Base-by-base conservation (phyloP, 2,329 filamentous ascomycete genomes). In the Onygena corvina region DNA sequence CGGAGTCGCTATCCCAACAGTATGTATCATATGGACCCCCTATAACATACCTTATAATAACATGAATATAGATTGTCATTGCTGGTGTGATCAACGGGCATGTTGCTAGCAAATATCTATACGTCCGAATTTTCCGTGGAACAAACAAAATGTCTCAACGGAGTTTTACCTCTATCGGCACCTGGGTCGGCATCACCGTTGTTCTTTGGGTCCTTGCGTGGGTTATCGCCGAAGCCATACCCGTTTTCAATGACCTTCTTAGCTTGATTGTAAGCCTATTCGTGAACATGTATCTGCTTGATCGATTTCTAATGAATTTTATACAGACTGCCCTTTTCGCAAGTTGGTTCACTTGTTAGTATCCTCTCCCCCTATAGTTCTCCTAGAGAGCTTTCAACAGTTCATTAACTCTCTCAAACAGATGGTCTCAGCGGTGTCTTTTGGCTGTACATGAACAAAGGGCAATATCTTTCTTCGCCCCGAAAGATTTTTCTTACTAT, bases 41-140 rank as follows among this genome's bases (percentile, higher is more conserved):
- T 29, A 11, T 2, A n/a, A 11, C 14, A 20, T 4, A 11, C 27
- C 11, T 14, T 29, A 42, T 45, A 12, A 6, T 35, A 16, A 35
- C 23, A 44, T 16, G 18, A 3, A 36, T 23, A 9, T 48, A 66
- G 64, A 85, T 86, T 51, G 69, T 86, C 44, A 77, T 86, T 46
- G 79, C 81, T 0, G 83, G 82, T 48, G 80, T 84, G 4, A 81
- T 86, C 54, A 81, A 83, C 59, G 80, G 76, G 9, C 77, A 81
- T 52, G 76, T 85, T 1, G 79, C 79, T 1, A 72, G 72, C 49
- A 83, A 83, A 59, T 81, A 81, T 57, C 68, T 84, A 51, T 86
- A 83, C 58, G 66, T 77, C 2, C 76, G 81, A 25, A 60, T 81
- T 5, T 84, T 83, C 67, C 67, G 72, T 16, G 74, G 76, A 52